Evolutionary conservation across 2,329 filamentous ascomycete species (phyloP).

Genomic region (Diaporthe caulivora): DNA sequence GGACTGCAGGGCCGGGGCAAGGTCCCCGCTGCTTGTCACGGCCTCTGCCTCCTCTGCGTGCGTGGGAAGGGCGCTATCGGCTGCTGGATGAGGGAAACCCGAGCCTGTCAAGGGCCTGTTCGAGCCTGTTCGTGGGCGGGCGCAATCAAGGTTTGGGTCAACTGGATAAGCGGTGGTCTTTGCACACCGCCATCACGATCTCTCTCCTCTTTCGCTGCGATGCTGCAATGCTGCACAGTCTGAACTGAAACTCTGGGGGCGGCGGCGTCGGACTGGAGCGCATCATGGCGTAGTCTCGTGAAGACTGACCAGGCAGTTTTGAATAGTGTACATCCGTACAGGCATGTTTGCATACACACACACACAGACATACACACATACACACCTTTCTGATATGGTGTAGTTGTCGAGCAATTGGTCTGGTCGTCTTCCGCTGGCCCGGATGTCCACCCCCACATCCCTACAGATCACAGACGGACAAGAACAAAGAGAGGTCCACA

Average conservation of each 20-base stretch:
- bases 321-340: too few relatives aligned
- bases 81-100: slow-evolving; percentile 13
- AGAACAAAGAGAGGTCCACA: too few relatives aligned
- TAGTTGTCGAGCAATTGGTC: too few relatives aligned
- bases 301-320: not conserved
- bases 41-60: slow-evolving; percentile 12
- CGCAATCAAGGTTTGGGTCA: slow-evolving; percentile 14
- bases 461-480: not conserved
- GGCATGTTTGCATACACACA: too few relatives aligned
- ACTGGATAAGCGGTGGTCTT: slow-evolving; percentile 27
- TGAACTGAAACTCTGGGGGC: not conserved
- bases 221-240: slow-evolving; percentile 24
- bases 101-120: slow-evolving; percentile 25
- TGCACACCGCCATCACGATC: slow-evolving; percentile 30
- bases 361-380: too few relatives aligned
- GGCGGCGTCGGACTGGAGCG: slow-evolving; percentile 15
- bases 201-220: not conserved
- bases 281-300: slow-evolving; percentile 14
- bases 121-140: slow-evolving; percentile 1
- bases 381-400: too few relatives aligned
- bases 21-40: slow-evolving; percentile 28
- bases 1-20: slow-evolving; percentile 22
- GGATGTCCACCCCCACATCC: slow-evolving; percentile 9
- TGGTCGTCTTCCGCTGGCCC: not conserved
- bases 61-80: slow-evolving; percentile 2